Evolutionary conservation across 805 yeast species (phyloP).

Genomic region (Candida endomychidarum): DNA sequence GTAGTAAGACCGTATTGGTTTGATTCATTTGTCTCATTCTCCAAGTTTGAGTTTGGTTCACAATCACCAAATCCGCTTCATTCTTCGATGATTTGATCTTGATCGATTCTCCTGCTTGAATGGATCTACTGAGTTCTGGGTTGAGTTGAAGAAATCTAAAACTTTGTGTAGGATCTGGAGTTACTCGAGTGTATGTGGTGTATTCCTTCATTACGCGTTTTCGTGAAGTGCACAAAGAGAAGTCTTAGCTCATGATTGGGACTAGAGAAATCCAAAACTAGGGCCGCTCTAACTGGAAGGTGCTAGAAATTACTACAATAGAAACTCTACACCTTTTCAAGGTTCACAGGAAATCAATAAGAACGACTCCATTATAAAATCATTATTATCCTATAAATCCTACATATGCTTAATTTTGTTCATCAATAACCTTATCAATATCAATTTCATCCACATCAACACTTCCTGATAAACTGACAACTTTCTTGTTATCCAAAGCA

Average conservation of each 20-base stretch:
- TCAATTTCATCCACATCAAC: constrained; percentile 71
- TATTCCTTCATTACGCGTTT: constrained; percentile 1
- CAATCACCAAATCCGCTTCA: constrained; percentile 50
- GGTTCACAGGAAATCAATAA: too few species aligned
- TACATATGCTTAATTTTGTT: constrained; percentile 50
- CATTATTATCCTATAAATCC: not conserved
- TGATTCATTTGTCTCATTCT: constrained; percentile 77
- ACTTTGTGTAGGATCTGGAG: constrained; percentile 17
- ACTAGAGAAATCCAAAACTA: too few species aligned
- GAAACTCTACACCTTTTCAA: too few species aligned
- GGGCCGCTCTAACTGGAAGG: too few species aligned
- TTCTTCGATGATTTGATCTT: constrained; percentile 34
- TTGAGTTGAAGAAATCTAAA: constrained; percentile 55
- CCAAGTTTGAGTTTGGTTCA: constrained; percentile 61
- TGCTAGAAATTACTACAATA: too few species aligned
- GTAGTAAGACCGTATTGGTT: constrained; percentile 74
- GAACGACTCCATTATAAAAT: not conserved
- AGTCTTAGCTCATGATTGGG: too few species aligned
- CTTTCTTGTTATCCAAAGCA: constrained; percentile 49
- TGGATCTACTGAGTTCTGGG: constrained; percentile 44
- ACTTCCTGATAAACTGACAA: constrained; percentile 58
- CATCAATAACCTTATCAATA: constrained; percentile 65
- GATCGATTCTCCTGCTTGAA: constrained; percentile 32
- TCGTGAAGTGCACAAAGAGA: too few species aligned
- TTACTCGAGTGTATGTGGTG: constrained; percentile 7